Base-by-base conservation (phyloP, 331 rosid species). In the Quercus lobata region DNA sequence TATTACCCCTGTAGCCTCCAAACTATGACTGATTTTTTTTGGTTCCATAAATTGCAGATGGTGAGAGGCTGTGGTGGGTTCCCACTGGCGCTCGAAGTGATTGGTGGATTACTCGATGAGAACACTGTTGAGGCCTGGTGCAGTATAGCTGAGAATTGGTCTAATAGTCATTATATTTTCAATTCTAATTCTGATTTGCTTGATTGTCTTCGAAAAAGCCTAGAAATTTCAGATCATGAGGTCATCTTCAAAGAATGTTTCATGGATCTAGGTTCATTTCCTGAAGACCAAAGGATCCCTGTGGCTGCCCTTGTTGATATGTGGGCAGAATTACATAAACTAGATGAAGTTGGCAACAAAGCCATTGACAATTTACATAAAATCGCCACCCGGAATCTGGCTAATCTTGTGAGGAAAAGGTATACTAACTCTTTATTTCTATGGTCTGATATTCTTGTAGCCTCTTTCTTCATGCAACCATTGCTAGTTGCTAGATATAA, bases 261-360 rank as follows among this genome's bases (percentile, higher is more conserved):
- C 79, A 66, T 84, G 85, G 93, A 91, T 49, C 84, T 92, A 19
- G 88, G 93, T 27, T 83, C 88, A n/a, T 92, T 92, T 76, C 92
- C 88, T 11, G 78, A 87, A 85, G 89, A 87, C 73, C 86, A 74
- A 69, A 75, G 71, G 66, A 90, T 90, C 30, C 83, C 90, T 18
- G 85, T 76, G 57, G 15, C 89, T 32, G 78, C 91, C n/a, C 90
- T 92, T 55, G 62, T 86, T 72, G 94, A 90, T 83, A 88, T 92
- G 16, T 90, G 86, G 92, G 60, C 57, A 35, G 90, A 83, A 46
- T 73, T 72, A 25, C 21, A 84, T n/a, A 46, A 55, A 32, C 82
- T 79, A n/a, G 83, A 85, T 65, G 88, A 82, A 12, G 80, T 25
- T 5, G 85, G 73, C 37, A 56, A 27, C 32, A 0, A 8, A 44